A percentile compares a stretch with the other conserved stretches of the same genome.
Evolutionary conservation across 805 yeast genomes (phyloP).

Genomic region (Wickerhamomyces chaumierensis): DNA sequence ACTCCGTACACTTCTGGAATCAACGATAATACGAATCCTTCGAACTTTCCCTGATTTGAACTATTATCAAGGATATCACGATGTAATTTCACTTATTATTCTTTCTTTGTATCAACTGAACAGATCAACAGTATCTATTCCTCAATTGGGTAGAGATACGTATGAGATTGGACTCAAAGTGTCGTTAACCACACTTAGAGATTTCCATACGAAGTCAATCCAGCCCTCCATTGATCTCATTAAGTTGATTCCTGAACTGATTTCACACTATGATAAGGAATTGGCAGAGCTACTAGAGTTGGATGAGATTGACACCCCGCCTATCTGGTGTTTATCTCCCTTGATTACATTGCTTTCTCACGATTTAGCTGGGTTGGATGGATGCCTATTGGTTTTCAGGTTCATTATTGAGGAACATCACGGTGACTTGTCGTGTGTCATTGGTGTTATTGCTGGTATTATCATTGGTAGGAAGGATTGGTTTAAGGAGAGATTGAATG

Average conservation of each 20-base stretch:
- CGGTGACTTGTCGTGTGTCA: too few species aligned
- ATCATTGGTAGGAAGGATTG: too few species aligned
- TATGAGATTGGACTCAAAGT: not conserved
- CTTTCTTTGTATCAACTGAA: not conserved
- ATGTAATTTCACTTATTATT: not conserved
- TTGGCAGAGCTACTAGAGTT: too few species aligned
- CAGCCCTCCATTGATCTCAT: not conserved
- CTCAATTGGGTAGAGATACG: not conserved
- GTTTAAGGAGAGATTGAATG: too few species aligned
- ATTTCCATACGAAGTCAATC: not conserved
- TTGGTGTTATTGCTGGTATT: too few species aligned
- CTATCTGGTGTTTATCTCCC: too few species aligned
- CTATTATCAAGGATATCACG: not conserved
- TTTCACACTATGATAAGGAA: too few species aligned
- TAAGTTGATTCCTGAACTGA: not conserved
- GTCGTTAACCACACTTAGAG: not conserved
- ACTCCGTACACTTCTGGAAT: not conserved
- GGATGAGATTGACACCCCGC: too few species aligned
- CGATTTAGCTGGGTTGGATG: too few species aligned
- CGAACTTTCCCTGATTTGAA: not conserved
- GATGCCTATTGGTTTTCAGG: too few species aligned
- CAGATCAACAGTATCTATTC: not conserved
- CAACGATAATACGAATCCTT: not conserved
- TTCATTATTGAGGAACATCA: too few species aligned
- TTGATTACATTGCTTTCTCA: too few species aligned